Base-by-base conservation (phyloP, 176 grass and related monocot genomes). In the Hsuehochloa calcarea region DNA sequence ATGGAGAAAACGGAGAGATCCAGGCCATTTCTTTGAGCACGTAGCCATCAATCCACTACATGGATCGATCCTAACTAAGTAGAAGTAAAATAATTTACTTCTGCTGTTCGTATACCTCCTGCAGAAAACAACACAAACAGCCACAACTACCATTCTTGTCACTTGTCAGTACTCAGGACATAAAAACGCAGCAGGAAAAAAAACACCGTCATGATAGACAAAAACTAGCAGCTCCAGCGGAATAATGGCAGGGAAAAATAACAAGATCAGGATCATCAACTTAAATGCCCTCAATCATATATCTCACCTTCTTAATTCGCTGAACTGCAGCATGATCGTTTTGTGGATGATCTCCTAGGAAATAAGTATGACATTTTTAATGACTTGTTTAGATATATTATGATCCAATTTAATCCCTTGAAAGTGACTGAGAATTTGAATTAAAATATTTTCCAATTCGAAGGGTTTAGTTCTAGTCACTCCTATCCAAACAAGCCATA, bases 281-380 rank as follows among this genome's bases (percentile, higher is more conserved):
- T 65, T 22, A 47, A 60, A 64, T 78, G 39, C 27, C 41, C 5
- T n/a, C 6, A 26, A 27, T 11, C 29, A 65, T 65, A 35, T 46
- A 38, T 78, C 52, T 80, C 75, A 97, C 95, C 95, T 90, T 90
- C 88, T 90, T 97, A 88, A 97, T 95, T 88, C 85, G 85, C 68
- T 94, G 89, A 70, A 91, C 80, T 0, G 90, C 92, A 74, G 85
- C 85, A 68, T 89, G 80, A 91, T 97, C 95, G 79, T 97, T 97
- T 95, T 97, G 86, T 97, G 80, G 51, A 97, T 95, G 45, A 97
- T 93, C 62, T 97, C 95, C 80, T 97, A 97, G 11, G 95, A 97
- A 87, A 97, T 81, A n/a, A 97, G 70, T 83, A 97, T 88, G 14
- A 97, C 95, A 87, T 97, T n/a, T n/a, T n/a, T n/a, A n/a, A n/a